Evolutionary conservation across 768 basidiomycete genomes (phyloP).

Genomic region (Suillus subalutaceus): DNA sequence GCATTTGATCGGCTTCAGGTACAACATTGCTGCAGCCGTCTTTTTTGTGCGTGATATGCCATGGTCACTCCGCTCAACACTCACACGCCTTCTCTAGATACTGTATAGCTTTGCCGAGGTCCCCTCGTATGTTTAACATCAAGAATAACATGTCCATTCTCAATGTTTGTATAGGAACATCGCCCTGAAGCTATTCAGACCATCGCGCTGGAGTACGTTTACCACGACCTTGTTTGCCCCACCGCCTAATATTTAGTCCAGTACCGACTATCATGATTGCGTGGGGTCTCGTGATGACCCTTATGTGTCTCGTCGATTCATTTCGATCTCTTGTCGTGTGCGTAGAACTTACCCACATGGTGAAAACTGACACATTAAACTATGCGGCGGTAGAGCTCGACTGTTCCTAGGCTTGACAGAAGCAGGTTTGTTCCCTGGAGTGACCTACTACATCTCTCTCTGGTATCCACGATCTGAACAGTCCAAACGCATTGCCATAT

Average conservation of each 20-base stretch:
- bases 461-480: slow-evolving; percentile 67
- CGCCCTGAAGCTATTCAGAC: slow-evolving; percentile 36
- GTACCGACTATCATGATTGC: slow-evolving; percentile 42
- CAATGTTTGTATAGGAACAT: slow-evolving; percentile 36
- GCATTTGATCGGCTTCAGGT: slow-evolving; percentile 35
- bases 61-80: background rate
- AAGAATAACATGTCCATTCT: slow-evolving; percentile 1
- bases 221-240: background rate
- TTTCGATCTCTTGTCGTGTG: slow-evolving; percentile 35
- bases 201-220: slow-evolving; percentile 39
- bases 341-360: slow-evolving; percentile 14
- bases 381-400: slow-evolving; percentile 31
- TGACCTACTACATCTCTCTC: slow-evolving; percentile 51
- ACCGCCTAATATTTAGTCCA: slow-evolving; percentile 23
- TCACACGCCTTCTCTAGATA: slow-evolving; percentile 23
- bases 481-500: slow-evolving; percentile 59
- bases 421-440: slow-evolving; percentile 46
- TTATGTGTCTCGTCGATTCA: slow-evolving; percentile 41
- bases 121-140: slow-evolving; percentile 35
- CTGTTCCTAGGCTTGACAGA: slow-evolving; percentile 51
- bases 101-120: slow-evolving; percentile 42
- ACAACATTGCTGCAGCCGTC: slow-evolving; percentile 42
- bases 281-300: slow-evolving; percentile 43
- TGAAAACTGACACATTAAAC: background rate
- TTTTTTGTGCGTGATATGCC: slow-evolving; percentile 34